Evolutionary conservation across 2,329 filamentous ascomycete genomes (phyloP).

Genomic region (Rhynchosporium agropyri): DNA sequence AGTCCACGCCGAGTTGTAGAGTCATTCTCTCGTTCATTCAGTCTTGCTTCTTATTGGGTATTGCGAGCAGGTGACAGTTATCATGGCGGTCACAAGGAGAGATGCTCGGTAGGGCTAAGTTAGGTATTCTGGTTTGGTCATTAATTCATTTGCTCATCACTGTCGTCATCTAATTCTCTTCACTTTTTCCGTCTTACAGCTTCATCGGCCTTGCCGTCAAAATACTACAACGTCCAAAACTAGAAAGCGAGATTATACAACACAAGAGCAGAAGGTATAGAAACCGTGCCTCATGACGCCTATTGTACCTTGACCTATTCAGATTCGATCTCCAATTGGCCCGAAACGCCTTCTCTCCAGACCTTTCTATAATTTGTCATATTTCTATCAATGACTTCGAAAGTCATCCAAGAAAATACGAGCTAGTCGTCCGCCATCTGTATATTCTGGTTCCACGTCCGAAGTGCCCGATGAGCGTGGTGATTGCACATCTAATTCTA

Average conservation of each 20-base stretch:
- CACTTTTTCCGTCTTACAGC: conserved; percentile 9
- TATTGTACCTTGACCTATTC: not conserved
- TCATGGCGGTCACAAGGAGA: conserved; percentile 7
- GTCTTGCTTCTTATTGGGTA: conserved; percentile 6
- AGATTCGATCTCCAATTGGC: no score
- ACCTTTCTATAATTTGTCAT: not conserved
- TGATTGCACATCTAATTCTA: conserved; percentile 35
- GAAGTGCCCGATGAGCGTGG: conserved; percentile 22
- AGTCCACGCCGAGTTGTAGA: conserved; percentile 16
- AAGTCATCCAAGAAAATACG: conserved; percentile 41
- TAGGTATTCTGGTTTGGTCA: not conserved
- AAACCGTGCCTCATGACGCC: conserved; percentile 3
- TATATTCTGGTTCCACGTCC: conserved; percentile 32
- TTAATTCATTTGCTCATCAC: conserved; percentile 11
- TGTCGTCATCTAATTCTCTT: conserved; percentile 8
- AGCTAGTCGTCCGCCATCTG: conserved; percentile 37
- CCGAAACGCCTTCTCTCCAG: no score
- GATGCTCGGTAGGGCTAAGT: not conserved
- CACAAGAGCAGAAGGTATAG: conserved; percentile 13
- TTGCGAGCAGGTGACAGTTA: conserved; percentile 5
- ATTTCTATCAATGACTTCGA: conserved; percentile 31
- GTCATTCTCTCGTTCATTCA: conserved; percentile 5
- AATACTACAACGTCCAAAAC: conserved; percentile 4
- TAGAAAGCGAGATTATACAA: conserved; percentile 3
- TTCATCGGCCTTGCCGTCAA: conserved; percentile 1